These are phyloP conservation scores for Aspergillus melleus DNA, from an alignment of 2,329 filamentous ascomycete species.

Conservation along the genomic window DNA sequence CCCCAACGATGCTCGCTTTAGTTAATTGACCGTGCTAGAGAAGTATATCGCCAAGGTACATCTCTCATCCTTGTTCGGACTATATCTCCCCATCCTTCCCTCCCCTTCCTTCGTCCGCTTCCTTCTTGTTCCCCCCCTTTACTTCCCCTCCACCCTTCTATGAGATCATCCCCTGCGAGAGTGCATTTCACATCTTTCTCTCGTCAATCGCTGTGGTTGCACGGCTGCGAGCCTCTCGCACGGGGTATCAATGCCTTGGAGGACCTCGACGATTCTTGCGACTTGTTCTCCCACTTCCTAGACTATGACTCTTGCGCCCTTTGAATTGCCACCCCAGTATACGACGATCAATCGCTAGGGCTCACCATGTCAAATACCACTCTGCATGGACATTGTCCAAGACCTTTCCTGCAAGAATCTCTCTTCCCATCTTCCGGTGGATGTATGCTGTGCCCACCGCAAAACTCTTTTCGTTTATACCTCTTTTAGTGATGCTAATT, in stretches of 20 bases:
- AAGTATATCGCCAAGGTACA: background rate
- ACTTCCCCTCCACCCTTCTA: conserved; percentile 5
- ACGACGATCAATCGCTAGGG: conserved; percentile 1
- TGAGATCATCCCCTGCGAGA: background rate
- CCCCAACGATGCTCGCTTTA: conserved; percentile 3
- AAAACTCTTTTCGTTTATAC: background rate
- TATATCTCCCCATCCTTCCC: conserved; percentile 25
- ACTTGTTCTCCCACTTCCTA: background rate
- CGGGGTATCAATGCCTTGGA: conserved; percentile 17
- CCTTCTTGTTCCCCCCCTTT: conserved; percentile 11
- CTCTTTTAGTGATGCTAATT: conserved; percentile 24
- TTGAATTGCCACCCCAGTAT: conserved; percentile 8
- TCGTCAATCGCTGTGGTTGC: conserved; percentile 13
- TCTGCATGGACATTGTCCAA: conserved; percentile 57
- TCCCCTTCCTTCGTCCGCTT: conserved; percentile 9
- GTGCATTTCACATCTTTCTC: background rate
- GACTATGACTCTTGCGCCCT: conserved; percentile 16
- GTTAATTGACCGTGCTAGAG: background rate
- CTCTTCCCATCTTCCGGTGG: conserved; percentile 63
- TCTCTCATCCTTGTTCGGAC: conserved; percentile 10
- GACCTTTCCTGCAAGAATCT: conserved; percentile 67
- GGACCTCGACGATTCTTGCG: background rate
- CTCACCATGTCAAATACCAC: conserved; percentile 23
- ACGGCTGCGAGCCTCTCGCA: conserved; percentile 22
- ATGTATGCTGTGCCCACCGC: conserved; percentile 54